phyloP scores from a whole-genome alignment of 352 stramenopile species.

The Phytophthora aleatoria region DNA sequence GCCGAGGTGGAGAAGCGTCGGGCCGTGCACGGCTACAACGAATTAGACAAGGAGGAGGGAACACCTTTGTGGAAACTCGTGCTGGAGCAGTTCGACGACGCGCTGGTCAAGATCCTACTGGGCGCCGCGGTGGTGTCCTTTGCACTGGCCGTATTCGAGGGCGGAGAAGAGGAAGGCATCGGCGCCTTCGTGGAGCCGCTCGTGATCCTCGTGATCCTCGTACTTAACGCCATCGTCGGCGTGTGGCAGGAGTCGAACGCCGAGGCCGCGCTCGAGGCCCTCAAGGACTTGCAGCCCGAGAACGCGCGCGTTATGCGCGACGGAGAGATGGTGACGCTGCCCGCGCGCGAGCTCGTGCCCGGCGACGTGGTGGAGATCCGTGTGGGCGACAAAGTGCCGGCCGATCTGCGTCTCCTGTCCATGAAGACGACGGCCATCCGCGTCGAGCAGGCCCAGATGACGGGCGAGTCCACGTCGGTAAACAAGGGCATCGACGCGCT shows the following conservation, averaged over 20 bases:
- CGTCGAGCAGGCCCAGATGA: constrained; percentile 97
- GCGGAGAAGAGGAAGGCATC: constrained; percentile 82
- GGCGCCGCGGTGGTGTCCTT: constrained; percentile 95
- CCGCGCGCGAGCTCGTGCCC: constrained; percentile 93
- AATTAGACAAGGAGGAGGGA: constrained; percentile 89
- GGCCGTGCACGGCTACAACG: constrained; percentile 79
- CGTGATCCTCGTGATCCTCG: constrained; percentile 97
- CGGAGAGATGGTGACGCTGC: constrained; percentile 84
- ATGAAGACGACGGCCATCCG: constrained; percentile 95
- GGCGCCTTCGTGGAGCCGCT: constrained; percentile 96
- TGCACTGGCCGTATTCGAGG: constrained; percentile 93
- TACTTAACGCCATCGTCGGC: constrained; percentile 96
- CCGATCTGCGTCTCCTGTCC: constrained; percentile 94
- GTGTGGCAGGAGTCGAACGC: constrained; percentile 97
- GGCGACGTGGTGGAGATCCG: constrained; percentile 97
- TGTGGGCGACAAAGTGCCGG: constrained; percentile 97
- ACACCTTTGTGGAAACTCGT: constrained; percentile 94
- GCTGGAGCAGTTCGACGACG: constrained; percentile 99
- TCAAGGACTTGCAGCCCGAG: constrained; percentile 96
- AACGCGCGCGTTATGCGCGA: constrained; percentile 89
- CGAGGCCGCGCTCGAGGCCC: constrained; percentile 92
- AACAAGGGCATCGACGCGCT: constrained; percentile 91
- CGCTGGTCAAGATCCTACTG: constrained; percentile 98
- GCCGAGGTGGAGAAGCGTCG: constrained; percentile 64
- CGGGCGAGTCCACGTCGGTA: constrained; percentile 94